Conservation (phyloP, 257 asterid genomes). For the Jacaranda mimosifolia region DNA sequence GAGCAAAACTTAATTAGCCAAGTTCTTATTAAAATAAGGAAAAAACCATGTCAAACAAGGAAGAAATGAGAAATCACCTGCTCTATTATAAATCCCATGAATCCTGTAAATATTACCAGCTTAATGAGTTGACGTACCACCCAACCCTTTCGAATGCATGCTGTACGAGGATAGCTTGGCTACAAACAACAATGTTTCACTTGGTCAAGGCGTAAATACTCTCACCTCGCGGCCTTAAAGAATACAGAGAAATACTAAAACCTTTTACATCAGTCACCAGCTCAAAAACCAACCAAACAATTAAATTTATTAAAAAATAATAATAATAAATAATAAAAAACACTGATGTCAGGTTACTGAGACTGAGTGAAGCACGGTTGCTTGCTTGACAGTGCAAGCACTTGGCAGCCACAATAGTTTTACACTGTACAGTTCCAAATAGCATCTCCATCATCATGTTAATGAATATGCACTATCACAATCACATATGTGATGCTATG, state of each 20-base stretch:
- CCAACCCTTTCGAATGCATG: slow-evolving; percentile 95
- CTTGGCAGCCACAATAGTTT: background rate
- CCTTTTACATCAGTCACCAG: slow-evolving; percentile 13
- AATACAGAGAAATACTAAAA: slow-evolving; percentile 20
- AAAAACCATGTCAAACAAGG: slow-evolving; percentile 25
- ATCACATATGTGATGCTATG: background rate
- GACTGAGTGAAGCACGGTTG: background rate
- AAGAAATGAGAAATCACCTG: slow-evolving; percentile 67
- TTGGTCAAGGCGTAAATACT: slow-evolving; percentile 23
- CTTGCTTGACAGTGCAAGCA: slow-evolving; percentile 7
- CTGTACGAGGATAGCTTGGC: slow-evolving; percentile 92
- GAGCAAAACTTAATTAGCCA: slow-evolving; percentile 37
- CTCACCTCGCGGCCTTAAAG: slow-evolving; percentile 5
- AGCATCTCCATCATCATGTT: slow-evolving; percentile 26
- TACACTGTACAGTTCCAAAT: slow-evolving; percentile 23
- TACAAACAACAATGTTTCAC: slow-evolving; percentile 45
- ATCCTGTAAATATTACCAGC: slow-evolving; percentile 86
- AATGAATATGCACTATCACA: background rate
- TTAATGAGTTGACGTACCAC: slow-evolving; percentile 88
- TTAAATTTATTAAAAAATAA: background rate
- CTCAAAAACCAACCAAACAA: slow-evolving; percentile 22
- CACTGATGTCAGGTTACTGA: background rate
- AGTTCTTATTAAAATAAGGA: slow-evolving; percentile 4
- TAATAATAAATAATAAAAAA: background rate
- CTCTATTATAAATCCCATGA: slow-evolving; percentile 91